phyloP scores from a whole-genome alignment of 768 basidiomycete species.

The Suillus variegatus region DNA sequence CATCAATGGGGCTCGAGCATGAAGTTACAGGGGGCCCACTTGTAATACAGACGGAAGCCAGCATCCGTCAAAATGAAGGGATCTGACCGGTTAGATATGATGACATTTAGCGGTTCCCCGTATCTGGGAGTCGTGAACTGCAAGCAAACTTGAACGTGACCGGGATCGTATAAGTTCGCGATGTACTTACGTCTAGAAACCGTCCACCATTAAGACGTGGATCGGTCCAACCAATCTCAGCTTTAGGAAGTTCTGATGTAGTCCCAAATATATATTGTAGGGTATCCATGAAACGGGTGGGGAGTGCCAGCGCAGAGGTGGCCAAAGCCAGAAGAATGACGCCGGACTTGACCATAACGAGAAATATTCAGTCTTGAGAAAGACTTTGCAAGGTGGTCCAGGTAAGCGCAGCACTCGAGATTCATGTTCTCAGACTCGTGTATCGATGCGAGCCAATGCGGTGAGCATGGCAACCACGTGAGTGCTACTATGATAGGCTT shows the following conservation, averaged over 20 bases:
- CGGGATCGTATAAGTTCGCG: neutral
- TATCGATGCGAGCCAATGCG: neutral
- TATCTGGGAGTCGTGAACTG: conserved; percentile 65
- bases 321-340: neutral
- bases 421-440: neutral
- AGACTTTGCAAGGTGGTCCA: neutral
- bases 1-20: conserved; percentile 1
- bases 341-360: neutral
- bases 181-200: conserved; percentile 66
- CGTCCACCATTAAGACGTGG: conserved; percentile 74
- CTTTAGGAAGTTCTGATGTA: conserved; percentile 18
- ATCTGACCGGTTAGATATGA: conserved; percentile 78
- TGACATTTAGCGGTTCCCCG: conserved; percentile 85
- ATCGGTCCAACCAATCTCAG: conserved; percentile 54
- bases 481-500: no score
- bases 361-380: neutral
- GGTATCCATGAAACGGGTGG: conserved; percentile 3
- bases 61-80: conserved; percentile 75
- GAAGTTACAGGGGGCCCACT: conserved; percentile 39
- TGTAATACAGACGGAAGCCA: conserved; percentile 71
- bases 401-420: neutral
- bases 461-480: neutral
- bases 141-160: neutral
- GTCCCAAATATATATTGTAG: neutral
- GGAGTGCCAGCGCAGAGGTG: neutral